Evolutionary conservation across 176 grass and related monocot species (phyloP).

Genomic region (Saccharum officinarum): DNA sequence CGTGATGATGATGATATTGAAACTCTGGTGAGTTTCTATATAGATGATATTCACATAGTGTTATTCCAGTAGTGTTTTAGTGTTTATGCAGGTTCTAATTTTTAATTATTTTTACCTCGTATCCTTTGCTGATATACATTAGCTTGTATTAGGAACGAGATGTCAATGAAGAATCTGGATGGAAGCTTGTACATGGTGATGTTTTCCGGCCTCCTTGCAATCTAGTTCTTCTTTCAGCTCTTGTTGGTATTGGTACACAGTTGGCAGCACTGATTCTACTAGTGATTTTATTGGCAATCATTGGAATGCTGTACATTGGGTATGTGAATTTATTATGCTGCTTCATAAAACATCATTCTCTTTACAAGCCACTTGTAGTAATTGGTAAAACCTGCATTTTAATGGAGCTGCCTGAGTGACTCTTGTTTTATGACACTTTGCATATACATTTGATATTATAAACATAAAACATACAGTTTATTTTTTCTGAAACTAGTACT

Average conservation of each 20-base stretch:
- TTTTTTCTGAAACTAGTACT: background rate
- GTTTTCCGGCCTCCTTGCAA: conserved; percentile 81
- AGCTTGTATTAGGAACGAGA: conserved; percentile 75
- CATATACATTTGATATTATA: background rate
- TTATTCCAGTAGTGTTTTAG: conserved; percentile 14
- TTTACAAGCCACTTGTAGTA: background rate
- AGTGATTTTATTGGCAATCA: conserved; percentile 85
- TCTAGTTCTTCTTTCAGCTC: conserved; percentile 83
- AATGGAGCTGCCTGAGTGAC: background rate
- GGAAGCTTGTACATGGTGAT: conserved; percentile 99
- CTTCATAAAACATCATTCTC: conserved; percentile 17
- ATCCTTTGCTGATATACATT: conserved; percentile 25
- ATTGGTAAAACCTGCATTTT: conserved; percentile 11
- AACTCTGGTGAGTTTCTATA: conserved; percentile 70
- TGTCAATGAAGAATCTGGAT: conserved; percentile 94
- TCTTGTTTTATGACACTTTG: conserved; percentile 9
- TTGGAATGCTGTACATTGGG: conserved; percentile 94
- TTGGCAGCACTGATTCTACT: conserved; percentile 80
- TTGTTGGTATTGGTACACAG: conserved; percentile 86
- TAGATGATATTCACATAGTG: background rate
- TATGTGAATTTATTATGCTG: conserved; percentile 33
- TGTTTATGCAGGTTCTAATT: background rate
- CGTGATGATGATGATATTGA: conserved; percentile 93
- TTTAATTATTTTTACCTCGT: background rate
- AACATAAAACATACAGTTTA: background rate